Evolutionary conservation across 2,329 filamentous ascomycete genomes (phyloP).

Genomic region (Penicillium occitanis): DNA sequence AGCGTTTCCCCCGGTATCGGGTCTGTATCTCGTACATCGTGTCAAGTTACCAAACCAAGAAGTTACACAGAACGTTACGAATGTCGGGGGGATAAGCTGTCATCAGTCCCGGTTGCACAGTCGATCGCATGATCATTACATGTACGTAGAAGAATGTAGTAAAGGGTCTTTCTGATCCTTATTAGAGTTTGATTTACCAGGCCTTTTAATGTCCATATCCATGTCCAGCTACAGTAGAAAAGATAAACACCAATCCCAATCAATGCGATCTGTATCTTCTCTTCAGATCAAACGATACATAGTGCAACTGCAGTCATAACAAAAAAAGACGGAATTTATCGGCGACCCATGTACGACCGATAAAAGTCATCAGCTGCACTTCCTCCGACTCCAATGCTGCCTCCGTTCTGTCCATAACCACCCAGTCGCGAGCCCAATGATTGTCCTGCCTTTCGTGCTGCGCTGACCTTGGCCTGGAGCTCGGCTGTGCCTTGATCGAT

Average conservation of each 20-base stretch:
- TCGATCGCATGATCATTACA: background rate
- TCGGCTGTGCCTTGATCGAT: constrained; percentile 84
- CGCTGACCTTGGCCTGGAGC: constrained; percentile 76
- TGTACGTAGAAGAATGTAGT: background rate
- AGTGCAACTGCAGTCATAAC: background rate
- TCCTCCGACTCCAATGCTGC: constrained; percentile 46
- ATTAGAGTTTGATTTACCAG: background rate
- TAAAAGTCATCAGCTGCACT: constrained; percentile 88
- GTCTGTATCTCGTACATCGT: background rate
- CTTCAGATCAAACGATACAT: background rate
- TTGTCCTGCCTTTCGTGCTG: constrained; percentile 76
- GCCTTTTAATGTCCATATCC: background rate
- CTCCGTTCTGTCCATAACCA: constrained; percentile 38
- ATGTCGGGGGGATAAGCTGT: background rate
- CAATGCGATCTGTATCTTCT: background rate
- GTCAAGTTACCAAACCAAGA: background rate
- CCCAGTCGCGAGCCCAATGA: constrained; percentile 46
- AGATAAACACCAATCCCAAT: background rate
- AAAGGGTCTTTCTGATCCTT: background rate
- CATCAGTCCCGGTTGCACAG: background rate
- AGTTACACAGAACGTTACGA: background rate
- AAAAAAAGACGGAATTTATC: constrained; percentile 9
- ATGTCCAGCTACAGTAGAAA: background rate
- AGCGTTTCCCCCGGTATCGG: background rate
- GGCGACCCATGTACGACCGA: constrained; percentile 75